Percentiles rank a stretch among this genome's conserved stretches.
Conservation (phyloP, 345 rosid species). For the Bruguiera sexangula region DNA sequence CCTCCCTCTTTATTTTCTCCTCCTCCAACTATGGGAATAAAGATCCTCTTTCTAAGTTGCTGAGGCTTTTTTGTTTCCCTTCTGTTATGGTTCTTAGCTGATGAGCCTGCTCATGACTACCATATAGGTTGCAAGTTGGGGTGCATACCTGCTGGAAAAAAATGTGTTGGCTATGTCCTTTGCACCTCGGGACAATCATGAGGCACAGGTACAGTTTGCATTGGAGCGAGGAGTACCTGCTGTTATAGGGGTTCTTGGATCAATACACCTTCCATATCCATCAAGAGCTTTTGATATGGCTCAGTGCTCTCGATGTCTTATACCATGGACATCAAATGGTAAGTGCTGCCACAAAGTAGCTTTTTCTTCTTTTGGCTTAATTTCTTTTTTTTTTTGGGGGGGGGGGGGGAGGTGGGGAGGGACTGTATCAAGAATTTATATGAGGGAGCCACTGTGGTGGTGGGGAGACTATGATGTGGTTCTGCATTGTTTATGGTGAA, state of each 20-base stretch:
- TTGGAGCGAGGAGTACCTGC: constrained; percentile 97
- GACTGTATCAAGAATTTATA: too few relatives aligned
- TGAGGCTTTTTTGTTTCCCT: neutral
- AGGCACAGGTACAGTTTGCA: constrained; percentile 99
- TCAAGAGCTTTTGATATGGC: constrained; percentile 98
- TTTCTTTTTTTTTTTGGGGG: too few relatives aligned
- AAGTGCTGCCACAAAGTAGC: constrained; percentile 11
- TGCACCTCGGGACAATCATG: constrained; percentile 95
- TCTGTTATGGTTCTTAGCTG: constrained; percentile 8
- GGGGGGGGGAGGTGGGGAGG: too few relatives aligned
- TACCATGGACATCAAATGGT: constrained; percentile 91
- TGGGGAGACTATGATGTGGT: too few relatives aligned
- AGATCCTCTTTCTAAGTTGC: neutral
- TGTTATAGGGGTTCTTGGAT: constrained; percentile 84
- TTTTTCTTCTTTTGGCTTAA: too few relatives aligned
- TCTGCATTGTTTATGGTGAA: neutral
- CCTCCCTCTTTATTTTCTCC: neutral
- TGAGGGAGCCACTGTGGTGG: too few relatives aligned
- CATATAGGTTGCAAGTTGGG: constrained; percentile 96
- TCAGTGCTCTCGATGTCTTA: constrained; percentile 93
- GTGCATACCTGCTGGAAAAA: constrained; percentile 83
- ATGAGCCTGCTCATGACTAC: constrained; percentile 6
- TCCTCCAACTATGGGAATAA: neutral
- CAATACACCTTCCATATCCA: constrained; percentile 82
- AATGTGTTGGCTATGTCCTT: constrained; percentile 90